A percentile compares a stretch with the other conserved stretches of the same genome.
Evolutionary conservation across 768 basidiomycete genomes (phyloP).

Genomic region (Cyclocybe aegerita): DNA sequence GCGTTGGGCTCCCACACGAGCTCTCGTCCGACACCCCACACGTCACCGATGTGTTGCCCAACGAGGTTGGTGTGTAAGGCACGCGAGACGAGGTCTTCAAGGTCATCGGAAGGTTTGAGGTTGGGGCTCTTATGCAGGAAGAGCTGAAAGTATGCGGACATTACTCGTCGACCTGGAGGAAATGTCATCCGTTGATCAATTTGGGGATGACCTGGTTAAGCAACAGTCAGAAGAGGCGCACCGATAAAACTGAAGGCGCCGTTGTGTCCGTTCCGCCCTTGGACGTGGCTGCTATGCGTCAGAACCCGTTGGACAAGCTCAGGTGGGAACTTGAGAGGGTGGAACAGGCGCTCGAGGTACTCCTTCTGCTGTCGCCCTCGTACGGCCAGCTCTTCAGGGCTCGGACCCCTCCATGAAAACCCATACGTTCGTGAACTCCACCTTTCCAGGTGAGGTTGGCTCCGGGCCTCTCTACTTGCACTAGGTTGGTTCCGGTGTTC

Average conservation of each 20-base stretch:
- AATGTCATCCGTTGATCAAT: neutral
- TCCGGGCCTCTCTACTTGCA: neutral
- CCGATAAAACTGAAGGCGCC: slow-evolving; percentile 72
- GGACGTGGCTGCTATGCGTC: slow-evolving; percentile 75
- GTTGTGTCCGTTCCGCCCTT: slow-evolving; percentile 70
- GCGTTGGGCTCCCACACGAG: slow-evolving; percentile 73
- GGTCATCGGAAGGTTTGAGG: slow-evolving; percentile 48
- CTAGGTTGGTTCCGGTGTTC: neutral
- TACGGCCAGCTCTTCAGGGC: too few relatives aligned
- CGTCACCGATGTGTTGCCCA: slow-evolving; percentile 71
- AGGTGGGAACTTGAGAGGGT: slow-evolving; percentile 65
- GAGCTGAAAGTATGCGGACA: slow-evolving; percentile 73
- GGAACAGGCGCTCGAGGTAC: slow-evolving; percentile 64
- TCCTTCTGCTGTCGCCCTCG: slow-evolving; percentile 19
- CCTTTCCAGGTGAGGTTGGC: neutral
- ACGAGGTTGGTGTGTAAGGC: slow-evolving; percentile 69
- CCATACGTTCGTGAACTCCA: neutral
- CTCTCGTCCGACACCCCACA: slow-evolving; percentile 74
- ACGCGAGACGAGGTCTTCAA: slow-evolving; percentile 54
- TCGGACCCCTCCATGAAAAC: neutral
- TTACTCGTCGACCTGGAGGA: slow-evolving; percentile 66
- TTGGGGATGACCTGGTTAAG: neutral
- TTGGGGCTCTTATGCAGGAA: slow-evolving; percentile 60
- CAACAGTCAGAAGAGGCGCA: slow-evolving; percentile 28
- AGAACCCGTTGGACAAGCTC: slow-evolving; percentile 72